Evolutionary conservation across 2,329 filamentous ascomycete genomes (phyloP).

Genomic region (Hypoxylon sp.): DNA sequence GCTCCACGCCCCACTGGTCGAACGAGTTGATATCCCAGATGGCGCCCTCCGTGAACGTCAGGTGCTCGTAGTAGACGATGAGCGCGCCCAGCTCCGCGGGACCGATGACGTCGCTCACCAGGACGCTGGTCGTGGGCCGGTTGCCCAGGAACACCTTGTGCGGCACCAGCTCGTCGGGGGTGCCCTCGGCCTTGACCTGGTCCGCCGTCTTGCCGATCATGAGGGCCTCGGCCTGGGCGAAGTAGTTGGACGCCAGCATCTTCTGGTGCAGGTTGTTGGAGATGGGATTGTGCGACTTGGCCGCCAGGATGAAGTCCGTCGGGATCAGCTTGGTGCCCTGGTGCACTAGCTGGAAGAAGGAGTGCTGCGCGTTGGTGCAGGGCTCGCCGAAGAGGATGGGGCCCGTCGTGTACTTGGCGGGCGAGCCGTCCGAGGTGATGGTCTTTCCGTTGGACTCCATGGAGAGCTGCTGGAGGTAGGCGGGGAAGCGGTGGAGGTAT

Average conservation of each 20-base stretch:
- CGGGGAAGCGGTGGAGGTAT: slow-evolving; percentile 98
- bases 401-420: slow-evolving; percentile 97
- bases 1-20: slow-evolving; percentile 99
- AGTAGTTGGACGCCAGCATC: slow-evolving; percentile 94
- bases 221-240: slow-evolving; percentile 87
- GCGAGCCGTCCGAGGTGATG: slow-evolving; percentile 86
- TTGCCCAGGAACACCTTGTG: slow-evolving; percentile 99
- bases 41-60: slow-evolving; percentile 97
- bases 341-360: slow-evolving; percentile 99
- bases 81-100: slow-evolving; percentile 92
- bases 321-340: slow-evolving; percentile 99
- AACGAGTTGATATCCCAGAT: slow-evolving; percentile 99
- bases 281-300: slow-evolving; percentile 96
- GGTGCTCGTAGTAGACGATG: slow-evolving; percentile 98
- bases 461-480: slow-evolving; percentile 97
- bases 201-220: slow-evolving; percentile 92
- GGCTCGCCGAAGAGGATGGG: slow-evolving; percentile 97
- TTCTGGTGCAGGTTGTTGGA: slow-evolving; percentile 94
- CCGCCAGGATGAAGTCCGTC: slow-evolving; percentile 96
- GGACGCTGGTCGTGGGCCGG: slow-evolving; percentile 93
- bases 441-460: slow-evolving; percentile 99
- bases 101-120: slow-evolving; percentile 90
- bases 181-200: slow-evolving; percentile 80
- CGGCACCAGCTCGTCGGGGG: slow-evolving; percentile 80
- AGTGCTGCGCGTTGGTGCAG: slow-evolving; percentile 99